Base-by-base conservation (phyloP, 495 filamentous ascomycete genomes). In the Poronia punctata region DNA sequence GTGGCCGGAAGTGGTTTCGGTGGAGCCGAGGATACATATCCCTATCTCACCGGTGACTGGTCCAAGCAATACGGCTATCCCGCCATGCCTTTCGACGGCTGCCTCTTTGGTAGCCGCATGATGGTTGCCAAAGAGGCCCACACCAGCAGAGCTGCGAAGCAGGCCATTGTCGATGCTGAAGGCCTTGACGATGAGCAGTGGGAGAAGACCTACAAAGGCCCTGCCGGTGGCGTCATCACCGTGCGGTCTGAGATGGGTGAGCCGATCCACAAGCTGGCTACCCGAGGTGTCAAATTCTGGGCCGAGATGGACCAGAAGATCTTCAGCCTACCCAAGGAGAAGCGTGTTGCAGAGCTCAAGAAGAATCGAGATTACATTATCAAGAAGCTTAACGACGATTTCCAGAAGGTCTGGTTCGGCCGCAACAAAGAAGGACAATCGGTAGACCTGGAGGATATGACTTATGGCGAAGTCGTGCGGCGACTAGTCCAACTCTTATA, bases 321-420 rank as follows among this genome's bases (percentile, higher is more conserved):
- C 50, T 98, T 98, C 76, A 86, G 80, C 63, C 72, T 98, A 15
- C 88, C 95, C 63, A 94, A 94, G 65, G 84, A 84, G 38, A 97
- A 97, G 66, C 84, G 90, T 36, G 67, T 96, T 4, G 79, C 86
- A 5, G 92, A 95, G 65, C 72, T 97, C 18, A 86, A 89, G 72
- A 95, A 94, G 67, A 80, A 83, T 53, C 80, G 87, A 17, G 84
- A 90, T 27, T 85, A 96, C 60, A 96, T 98, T 63, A 98, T 97
- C 68, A 82, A 85, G 70, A 95, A 94, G 64, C 80, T 98, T 46
- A 97, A 98, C 50, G 87, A 88, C 52, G 90, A 98, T 64, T 98
- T 93, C 69, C 88, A 95, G 50, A 98, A 98, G 67, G 87, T 94
- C 2, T 98, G 92, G 92, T 98, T 98, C 59, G 92, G 90, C 34